phyloP scores from a whole-genome alignment of 1,284 basidiomycete genomes.

The Sporisorium exsertum region DNA sequence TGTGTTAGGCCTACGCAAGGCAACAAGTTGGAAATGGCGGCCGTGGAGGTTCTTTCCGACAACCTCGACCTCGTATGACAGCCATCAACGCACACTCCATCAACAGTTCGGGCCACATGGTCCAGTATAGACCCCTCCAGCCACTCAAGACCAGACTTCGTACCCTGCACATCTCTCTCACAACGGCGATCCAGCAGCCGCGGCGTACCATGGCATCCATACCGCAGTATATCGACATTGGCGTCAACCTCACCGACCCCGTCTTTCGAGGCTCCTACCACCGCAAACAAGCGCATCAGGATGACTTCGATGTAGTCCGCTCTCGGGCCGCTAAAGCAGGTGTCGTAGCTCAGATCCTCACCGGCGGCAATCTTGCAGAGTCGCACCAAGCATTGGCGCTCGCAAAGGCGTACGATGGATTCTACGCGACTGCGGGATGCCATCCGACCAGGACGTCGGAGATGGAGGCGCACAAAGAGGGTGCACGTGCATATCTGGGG shows the following conservation, averaged over 20 bases:
- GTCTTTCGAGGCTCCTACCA: slow-evolving; percentile 72
- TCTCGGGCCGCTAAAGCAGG: slow-evolving; percentile 76
- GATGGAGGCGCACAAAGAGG: slow-evolving; percentile 75
- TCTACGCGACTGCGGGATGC: slow-evolving; percentile 84
- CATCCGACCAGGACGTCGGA: slow-evolving; percentile 87
- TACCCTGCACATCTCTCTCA: background rate
- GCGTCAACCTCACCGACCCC: slow-evolving; percentile 72
- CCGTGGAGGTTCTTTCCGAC: slow-evolving; percentile 12
- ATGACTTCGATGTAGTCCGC: slow-evolving; percentile 78
- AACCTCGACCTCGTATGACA: background rate
- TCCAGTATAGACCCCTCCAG: background rate
- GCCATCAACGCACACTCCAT: background rate
- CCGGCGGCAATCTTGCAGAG: slow-evolving; percentile 81
- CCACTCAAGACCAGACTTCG: background rate
- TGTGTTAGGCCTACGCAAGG: background rate
- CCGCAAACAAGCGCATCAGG: slow-evolving; percentile 70
- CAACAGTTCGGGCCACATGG: background rate
- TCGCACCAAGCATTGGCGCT: slow-evolving; percentile 76
- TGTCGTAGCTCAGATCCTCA: slow-evolving; percentile 83
- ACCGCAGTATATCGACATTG: slow-evolving; percentile 70
- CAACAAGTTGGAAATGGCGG: background rate
- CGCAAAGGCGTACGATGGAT: slow-evolving; percentile 74
- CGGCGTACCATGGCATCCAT: slow-evolving; percentile 2
- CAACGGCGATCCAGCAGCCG: background rate
- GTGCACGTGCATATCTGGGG: slow-evolving; percentile 76